phyloP scores from a whole-genome alignment of 2,329 filamentous ascomycete species.

The Aspergillus brasiliensis region DNA sequence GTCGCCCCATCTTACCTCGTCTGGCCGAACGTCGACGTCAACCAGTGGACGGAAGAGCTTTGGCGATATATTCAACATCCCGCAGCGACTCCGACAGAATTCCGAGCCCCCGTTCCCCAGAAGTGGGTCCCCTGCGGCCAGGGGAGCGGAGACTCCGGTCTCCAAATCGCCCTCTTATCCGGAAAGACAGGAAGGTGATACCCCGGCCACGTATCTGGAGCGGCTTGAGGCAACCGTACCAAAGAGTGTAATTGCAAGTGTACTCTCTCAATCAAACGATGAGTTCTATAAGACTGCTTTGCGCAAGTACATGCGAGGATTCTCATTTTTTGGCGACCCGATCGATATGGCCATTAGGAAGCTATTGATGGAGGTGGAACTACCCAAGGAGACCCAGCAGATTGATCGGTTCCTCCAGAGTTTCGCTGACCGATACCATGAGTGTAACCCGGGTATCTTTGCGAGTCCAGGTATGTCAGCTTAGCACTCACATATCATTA shows the following conservation, averaged over 20 bases:
- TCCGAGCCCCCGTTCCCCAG: slow-evolving; percentile 69
- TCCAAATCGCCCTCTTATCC: slow-evolving; percentile 72
- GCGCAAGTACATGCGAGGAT: slow-evolving; percentile 92
- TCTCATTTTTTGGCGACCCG: slow-evolving; percentile 93
- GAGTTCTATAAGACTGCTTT: slow-evolving; percentile 80
- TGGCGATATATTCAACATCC: slow-evolving; percentile 79
- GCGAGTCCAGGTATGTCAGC: slow-evolving; percentile 62
- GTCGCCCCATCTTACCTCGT: slow-evolving; percentile 60
- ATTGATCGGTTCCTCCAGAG: slow-evolving; percentile 93
- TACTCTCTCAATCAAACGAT: slow-evolving; percentile 83
- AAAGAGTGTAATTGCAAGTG: slow-evolving; percentile 79
- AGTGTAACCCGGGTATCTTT: slow-evolving; percentile 97
- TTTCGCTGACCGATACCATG: slow-evolving; percentile 94
- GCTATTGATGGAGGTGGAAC: slow-evolving; percentile 90
- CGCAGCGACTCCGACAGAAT: slow-evolving; percentile 75
- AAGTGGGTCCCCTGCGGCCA: slow-evolving; percentile 61
- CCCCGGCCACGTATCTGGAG: slow-evolving; percentile 83
- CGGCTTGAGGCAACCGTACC: slow-evolving; percentile 79
- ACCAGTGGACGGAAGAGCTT: slow-evolving; percentile 88
- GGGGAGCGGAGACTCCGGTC: slow-evolving; percentile 68
- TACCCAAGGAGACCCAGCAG: slow-evolving; percentile 96
- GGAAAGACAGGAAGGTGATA: slow-evolving; percentile 81
- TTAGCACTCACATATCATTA: background rate
- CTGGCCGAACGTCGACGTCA: slow-evolving; percentile 74
- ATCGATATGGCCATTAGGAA: slow-evolving; percentile 98